Base-by-base conservation (phyloP, 2,329 filamentous ascomycete genomes). In the Trichoderma sp. region DNA sequence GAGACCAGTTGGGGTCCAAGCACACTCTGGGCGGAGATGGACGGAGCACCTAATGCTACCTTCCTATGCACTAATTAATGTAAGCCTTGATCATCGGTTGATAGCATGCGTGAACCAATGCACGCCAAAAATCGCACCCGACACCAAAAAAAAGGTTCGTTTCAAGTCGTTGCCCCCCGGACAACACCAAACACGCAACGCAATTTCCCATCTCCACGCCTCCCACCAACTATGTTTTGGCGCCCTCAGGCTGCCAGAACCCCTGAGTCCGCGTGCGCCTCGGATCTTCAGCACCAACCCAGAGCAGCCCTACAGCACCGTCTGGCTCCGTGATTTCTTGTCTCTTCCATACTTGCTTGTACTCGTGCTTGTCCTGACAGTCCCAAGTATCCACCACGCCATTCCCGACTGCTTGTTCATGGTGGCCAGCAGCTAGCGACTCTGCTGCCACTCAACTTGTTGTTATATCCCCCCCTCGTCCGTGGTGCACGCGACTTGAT, bases 181-280 rank as follows among this genome's bases (percentile, higher is more conserved):
- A 72, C 71, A 68, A 71, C 71, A 69, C 63, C 71, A 68, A 63
- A 62, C 63, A 63, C 72, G 72, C 73, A 74, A 72, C 76, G 77
- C 76, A 78, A 78, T 78, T 78, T 78, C 76, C 69, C 73, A 72
- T 72, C 73, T 71, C 61, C 73, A 73, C 73, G 71, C 36, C 73
- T 62, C 57, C 67, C 71, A 68, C 72, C 72, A 70, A 64, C 72
- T 66, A 72, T 71, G 58, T 70, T 57, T 57, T 57, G 60, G 60
- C 71, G 60, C 58, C 56, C 64, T 61, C 66, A 28, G 34, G 32
- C 51, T 32, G 43, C 56, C n/a, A 60, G 60, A 72, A 62, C 71
- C 71, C 70, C 70, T 72, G 70, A 72, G 43, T 56, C 58, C 53
- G 69, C 58, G 51, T 65, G 67, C 62, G 53, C 63, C 70, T 72